A percentile compares a stretch with the other conserved stretches of the same genome.
These are phyloP conservation scores for Phylloporus sp. DNA, from an alignment of 768 basidiomycete species.

Conservation along the genomic window DNA sequence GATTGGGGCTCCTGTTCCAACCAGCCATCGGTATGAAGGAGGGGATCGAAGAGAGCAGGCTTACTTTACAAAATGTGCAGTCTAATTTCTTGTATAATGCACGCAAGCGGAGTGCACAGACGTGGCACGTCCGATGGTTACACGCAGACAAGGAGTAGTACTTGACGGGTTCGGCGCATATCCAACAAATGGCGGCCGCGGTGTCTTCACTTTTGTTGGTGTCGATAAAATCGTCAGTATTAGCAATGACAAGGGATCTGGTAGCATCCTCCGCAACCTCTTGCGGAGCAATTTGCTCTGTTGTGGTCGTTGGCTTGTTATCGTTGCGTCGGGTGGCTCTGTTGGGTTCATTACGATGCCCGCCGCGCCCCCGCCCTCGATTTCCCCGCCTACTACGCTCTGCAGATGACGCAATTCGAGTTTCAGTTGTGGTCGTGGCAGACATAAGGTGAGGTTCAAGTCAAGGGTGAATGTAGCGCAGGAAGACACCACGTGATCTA, in stretches of 20 bases:
- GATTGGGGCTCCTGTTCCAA: constrained; percentile 61
- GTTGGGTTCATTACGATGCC: constrained; percentile 3
- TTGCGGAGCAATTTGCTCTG: background rate
- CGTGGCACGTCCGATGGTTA: constrained; percentile 93
- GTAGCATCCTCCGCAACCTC: background rate
- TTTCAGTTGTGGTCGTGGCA: constrained; percentile 16
- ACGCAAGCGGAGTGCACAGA: constrained; percentile 82
- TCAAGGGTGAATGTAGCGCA: too few relatives aligned
- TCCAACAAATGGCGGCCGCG: constrained; percentile 61
- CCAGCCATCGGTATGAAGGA: background rate
- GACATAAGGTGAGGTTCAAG: constrained; percentile 20
- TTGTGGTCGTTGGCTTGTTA: background rate
- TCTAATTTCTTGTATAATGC: constrained; percentile 92
- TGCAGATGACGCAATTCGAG: constrained; percentile 1
- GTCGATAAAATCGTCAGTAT: background rate
- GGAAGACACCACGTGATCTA: too few relatives aligned
- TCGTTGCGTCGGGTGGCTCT: constrained; percentile 5
- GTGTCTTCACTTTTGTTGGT: constrained; percentile 34
- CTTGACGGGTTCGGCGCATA: constrained; percentile 92
- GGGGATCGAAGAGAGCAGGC: background rate
- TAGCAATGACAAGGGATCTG: background rate
- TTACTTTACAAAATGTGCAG: constrained; percentile 95
- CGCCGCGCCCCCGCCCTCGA: constrained; percentile 21
- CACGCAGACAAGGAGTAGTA: constrained; percentile 87
- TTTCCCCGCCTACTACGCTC: constrained; percentile 13